These are phyloP conservation scores for Tylopilus felleus DNA, from an alignment of 768 basidiomycete species.

Conservation along the genomic window DNA sequence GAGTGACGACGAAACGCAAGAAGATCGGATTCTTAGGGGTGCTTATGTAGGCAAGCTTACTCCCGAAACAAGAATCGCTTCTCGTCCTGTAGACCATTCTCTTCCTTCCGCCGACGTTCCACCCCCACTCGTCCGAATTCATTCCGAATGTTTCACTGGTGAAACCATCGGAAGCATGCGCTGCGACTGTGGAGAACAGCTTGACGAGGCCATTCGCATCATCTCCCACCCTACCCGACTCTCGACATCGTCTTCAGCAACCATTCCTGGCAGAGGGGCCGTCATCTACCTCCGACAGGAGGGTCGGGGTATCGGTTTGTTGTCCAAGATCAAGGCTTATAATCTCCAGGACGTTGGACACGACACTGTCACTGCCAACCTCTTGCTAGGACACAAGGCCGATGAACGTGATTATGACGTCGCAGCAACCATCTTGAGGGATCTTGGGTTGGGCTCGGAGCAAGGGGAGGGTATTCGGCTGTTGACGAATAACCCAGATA, in stretches of 20 bases:
- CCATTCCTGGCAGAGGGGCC: conserved; percentile 82
- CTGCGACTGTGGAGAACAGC: conserved; percentile 97
- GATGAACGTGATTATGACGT: conserved; percentile 93
- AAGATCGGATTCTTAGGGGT: conserved; percentile 90
- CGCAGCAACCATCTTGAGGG: conserved; percentile 85
- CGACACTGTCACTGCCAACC: conserved; percentile 97
- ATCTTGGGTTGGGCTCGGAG: conserved; percentile 71
- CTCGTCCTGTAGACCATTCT: conserved; percentile 30
- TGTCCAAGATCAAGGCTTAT: conserved; percentile 96
- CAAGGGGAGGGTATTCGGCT: conserved; percentile 62
- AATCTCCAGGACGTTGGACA: conserved; percentile 97
- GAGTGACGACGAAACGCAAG: conserved; percentile 82
- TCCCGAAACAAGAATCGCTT: conserved; percentile 47
- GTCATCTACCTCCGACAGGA: conserved; percentile 97
- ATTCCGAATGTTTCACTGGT: conserved; percentile 98
- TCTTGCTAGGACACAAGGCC: conserved; percentile 91
- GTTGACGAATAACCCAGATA: conserved; percentile 98
- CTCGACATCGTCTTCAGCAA: conserved; percentile 34
- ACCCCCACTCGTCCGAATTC: conserved; percentile 86
- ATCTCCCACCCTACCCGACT: conserved; percentile 70
- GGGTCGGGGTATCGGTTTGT: conserved; percentile 92
- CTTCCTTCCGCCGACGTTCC: conserved; percentile 39
- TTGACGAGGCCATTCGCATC: conserved; percentile 93
- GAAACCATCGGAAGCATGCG: conserved; percentile 98
- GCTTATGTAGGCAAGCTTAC: conserved; percentile 87